A percentile compares a stretch with the other conserved stretches of the same genome.
These are phyloP conservation scores for Exophiala lecanii-corni DNA, from an alignment of 2,329 filamentous ascomycete species.

Conservation along the genomic window DNA sequence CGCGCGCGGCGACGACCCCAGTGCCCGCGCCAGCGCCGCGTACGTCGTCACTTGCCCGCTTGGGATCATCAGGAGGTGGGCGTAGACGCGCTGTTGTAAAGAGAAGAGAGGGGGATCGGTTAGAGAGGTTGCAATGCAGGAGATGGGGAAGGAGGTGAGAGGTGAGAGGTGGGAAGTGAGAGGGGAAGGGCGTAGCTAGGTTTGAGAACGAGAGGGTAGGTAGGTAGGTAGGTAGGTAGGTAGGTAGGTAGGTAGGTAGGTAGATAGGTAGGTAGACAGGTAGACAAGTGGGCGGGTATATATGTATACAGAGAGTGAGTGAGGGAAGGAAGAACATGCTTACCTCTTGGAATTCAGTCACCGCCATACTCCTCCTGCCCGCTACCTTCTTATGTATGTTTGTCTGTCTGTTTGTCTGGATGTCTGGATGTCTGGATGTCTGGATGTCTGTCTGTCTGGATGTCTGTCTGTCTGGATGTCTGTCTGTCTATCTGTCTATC, in stretches of 20 bases:
- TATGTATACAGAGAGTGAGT: too few species aligned
- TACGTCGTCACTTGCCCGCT: slow-evolving; percentile 73
- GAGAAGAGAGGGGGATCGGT: too few species aligned
- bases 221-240: too few species aligned
- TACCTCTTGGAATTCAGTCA: slow-evolving; percentile 26
- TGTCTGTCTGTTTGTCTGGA: too few species aligned
- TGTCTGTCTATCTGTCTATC: background rate
- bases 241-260: too few species aligned
- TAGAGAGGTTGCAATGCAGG: too few species aligned
- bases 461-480: background rate
- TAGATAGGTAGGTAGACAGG: too few species aligned
- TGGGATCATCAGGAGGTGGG: slow-evolving; percentile 71
- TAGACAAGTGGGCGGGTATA: too few species aligned
- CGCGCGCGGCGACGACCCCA: slow-evolving; percentile 29
- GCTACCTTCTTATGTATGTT: too few species aligned
- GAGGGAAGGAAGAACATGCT: background rate
- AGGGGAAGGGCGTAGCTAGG: background rate
- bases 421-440: background rate
- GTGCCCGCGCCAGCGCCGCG: slow-evolving; percentile 60
- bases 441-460: background rate
- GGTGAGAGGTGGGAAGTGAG: background rate
- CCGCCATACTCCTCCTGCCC: too few species aligned
- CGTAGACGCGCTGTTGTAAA: slow-evolving; percentile 51
- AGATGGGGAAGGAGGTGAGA: background rate
- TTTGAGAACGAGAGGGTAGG: too few species aligned